Conservation (phyloP, 2,329 filamentous ascomycete genomes). For the Xylariales sp. region DNA sequence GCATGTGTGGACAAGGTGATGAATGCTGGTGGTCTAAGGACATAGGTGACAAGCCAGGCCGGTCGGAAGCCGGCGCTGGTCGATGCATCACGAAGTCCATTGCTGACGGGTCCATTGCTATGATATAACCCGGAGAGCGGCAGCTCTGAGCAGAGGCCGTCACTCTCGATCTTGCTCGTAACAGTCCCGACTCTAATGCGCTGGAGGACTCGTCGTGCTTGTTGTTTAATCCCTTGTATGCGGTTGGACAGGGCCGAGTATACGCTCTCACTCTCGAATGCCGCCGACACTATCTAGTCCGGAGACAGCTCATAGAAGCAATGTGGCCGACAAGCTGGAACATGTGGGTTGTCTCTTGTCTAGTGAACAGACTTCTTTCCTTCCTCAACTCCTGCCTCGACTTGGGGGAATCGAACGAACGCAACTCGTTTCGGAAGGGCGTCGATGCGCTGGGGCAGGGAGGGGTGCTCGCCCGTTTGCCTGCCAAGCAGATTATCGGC, state of each 20-base stretch:
- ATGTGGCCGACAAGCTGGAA: neutral
- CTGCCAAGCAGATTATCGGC: constrained; percentile 11
- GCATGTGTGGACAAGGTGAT: constrained; percentile 24
- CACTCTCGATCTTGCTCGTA: constrained; percentile 1
- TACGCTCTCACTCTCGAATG: neutral
- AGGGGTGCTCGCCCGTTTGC: constrained; percentile 8
- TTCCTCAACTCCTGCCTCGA: constrained; percentile 1
- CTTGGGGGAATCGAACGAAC: neutral
- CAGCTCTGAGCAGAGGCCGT: constrained; percentile 11
- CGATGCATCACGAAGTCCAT: constrained; percentile 24
- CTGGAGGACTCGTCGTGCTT: neutral
- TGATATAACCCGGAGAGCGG: constrained; percentile 13
- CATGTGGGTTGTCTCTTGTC: neutral
- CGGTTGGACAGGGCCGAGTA: neutral
- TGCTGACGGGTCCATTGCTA: constrained; percentile 19
- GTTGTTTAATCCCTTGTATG: neutral
- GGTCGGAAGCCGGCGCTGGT: constrained; percentile 15
- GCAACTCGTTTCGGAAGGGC: constrained; percentile 1
- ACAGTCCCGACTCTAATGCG: neutral
- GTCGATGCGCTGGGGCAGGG: constrained; percentile 2
- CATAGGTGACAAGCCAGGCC: constrained; percentile 11
- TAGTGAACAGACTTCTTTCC: neutral
- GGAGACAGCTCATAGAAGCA: neutral
- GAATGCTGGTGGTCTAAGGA: constrained; percentile 16
- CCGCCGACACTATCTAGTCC: constrained; percentile 5